phyloP scores from a whole-genome alignment of 805 yeast genomes.

The Myxozyma melibiosi region DNA sequence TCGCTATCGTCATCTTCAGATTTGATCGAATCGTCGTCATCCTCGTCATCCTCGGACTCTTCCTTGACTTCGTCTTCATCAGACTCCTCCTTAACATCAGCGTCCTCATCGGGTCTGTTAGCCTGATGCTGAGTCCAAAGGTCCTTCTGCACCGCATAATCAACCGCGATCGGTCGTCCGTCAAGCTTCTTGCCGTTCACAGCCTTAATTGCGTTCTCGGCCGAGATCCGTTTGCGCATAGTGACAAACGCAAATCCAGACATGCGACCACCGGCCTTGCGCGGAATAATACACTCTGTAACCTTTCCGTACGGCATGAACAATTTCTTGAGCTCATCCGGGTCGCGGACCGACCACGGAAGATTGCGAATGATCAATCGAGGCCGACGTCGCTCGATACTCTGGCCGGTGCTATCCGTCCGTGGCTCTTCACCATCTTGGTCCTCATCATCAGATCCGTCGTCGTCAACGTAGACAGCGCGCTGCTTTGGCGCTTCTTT shows the following conservation, averaged over 20 bases:
- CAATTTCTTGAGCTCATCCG: conserved; percentile 66
- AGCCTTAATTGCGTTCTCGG: conserved; percentile 78
- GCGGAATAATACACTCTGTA: conserved; percentile 84
- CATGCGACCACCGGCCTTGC: conserved; percentile 85
- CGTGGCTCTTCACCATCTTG: neutral
- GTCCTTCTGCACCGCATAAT: conserved; percentile 85
- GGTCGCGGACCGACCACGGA: conserved; percentile 92
- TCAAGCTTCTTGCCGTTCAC: conserved; percentile 75
- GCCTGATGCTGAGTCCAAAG: conserved; percentile 66
- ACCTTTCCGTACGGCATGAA: conserved; percentile 84
- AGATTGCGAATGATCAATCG: conserved; percentile 85
- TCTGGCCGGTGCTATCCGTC: conserved; percentile 31
- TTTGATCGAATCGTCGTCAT: conserved; percentile 34
- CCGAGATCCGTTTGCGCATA: conserved; percentile 76
- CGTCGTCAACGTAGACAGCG: conserved; percentile 25
- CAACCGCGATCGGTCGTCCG: conserved; percentile 92
- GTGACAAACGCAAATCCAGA: conserved; percentile 94
- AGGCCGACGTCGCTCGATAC: conserved; percentile 74
- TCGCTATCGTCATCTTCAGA: conserved; percentile 38
- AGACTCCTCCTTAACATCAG: conserved; percentile 42
- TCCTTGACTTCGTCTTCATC: conserved; percentile 39
- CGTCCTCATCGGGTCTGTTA: conserved; percentile 45
- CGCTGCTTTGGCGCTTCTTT: conserved; percentile 33
- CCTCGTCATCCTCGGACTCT: conserved; percentile 42
- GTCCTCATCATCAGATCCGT: conserved; percentile 24